A percentile compares a stretch with the other conserved stretches of the same genome.
Conservation (phyloP, 2,329 filamentous ascomycete species). For the Microdochium trichocladiopsis region DNA sequence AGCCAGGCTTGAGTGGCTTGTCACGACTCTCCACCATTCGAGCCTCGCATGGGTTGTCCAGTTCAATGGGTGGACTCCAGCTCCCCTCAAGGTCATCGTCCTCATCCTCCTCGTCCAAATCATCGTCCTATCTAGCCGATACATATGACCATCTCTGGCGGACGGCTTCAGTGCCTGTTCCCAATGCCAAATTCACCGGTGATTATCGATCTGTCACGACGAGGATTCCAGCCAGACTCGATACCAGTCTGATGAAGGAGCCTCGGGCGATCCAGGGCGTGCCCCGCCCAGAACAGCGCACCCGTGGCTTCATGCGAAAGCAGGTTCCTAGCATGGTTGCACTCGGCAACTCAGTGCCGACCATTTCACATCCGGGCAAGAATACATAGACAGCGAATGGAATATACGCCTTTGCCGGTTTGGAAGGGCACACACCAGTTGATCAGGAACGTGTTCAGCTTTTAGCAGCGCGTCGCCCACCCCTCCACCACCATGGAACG, state of each 20-base stretch:
- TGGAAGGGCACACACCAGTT: too few relatives aligned
- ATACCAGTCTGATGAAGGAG: constrained; percentile 84
- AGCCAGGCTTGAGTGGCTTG: constrained; percentile 58
- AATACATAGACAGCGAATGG: background rate
- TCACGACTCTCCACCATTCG: constrained; percentile 54
- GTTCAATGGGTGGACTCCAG: constrained; percentile 27
- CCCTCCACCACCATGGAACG: too few relatives aligned
- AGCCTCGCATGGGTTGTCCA: constrained; percentile 44
- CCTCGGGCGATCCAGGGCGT: constrained; percentile 83
- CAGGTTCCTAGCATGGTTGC: constrained; percentile 39
- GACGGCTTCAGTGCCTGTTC: constrained; percentile 52
- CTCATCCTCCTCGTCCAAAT: constrained; percentile 21
- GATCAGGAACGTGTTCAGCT: too few relatives aligned
- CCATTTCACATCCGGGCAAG: constrained; percentile 7
- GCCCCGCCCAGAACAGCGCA: constrained; percentile 52
- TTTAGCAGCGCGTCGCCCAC: too few relatives aligned
- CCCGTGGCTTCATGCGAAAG: constrained; percentile 44
- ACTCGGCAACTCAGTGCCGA: constrained; percentile 15
- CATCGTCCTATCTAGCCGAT: constrained; percentile 60
- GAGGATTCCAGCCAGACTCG: constrained; percentile 73
- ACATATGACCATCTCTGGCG: constrained; percentile 76
- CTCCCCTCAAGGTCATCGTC: constrained; percentile 21
- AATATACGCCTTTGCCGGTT: background rate
- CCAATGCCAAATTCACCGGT: constrained; percentile 54
- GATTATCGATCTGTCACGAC: constrained; percentile 56